Conservation (phyloP, 108 stramenopile species). For the Schizochytrium sp. region DNA sequence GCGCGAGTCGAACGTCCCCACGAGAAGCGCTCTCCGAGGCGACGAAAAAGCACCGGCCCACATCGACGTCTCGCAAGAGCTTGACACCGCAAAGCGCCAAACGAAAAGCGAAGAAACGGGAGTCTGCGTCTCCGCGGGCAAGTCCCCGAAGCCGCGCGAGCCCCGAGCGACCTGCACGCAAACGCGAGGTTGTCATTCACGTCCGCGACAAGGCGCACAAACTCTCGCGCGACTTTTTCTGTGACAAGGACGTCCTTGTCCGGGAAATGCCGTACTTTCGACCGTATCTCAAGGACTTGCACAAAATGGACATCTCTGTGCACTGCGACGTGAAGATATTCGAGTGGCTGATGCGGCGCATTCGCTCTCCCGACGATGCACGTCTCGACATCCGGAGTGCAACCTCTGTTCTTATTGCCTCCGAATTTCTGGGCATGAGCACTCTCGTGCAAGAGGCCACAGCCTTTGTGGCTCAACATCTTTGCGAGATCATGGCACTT, state of each 20-base stretch:
- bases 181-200: conserved; percentile 38
- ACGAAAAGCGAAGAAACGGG: not conserved
- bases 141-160: not conserved
- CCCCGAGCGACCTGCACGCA: not conserved
- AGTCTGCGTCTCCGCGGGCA: not conserved
- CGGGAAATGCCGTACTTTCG: conserved; percentile 49
- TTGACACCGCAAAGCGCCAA: too few species aligned
- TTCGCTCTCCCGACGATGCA: conserved; percentile 23
- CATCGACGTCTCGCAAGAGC: too few species aligned
- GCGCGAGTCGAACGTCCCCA: too few species aligned
- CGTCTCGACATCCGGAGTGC: conserved; percentile 22
- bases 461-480: conserved; percentile 31
- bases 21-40: too few species aligned
- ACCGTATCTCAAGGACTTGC: conserved; percentile 18
- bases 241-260: conserved; percentile 31
- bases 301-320: conserved; percentile 52
- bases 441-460: conserved; percentile 41
- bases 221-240: conserved; percentile 34
- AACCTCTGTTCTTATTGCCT: conserved; percentile 48
- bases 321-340: conserved; percentile 58
- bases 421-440: conserved; percentile 53
- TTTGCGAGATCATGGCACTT: conserved; percentile 35
- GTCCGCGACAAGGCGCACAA: conserved; percentile 42
- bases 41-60: too few species aligned
- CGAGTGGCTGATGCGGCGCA: conserved; percentile 47